Percentiles rank a stretch among this genome's conserved stretches.
Conservation (phyloP, 129 eudicot genomes). For the Centrapalus pauciflorus region DNA sequence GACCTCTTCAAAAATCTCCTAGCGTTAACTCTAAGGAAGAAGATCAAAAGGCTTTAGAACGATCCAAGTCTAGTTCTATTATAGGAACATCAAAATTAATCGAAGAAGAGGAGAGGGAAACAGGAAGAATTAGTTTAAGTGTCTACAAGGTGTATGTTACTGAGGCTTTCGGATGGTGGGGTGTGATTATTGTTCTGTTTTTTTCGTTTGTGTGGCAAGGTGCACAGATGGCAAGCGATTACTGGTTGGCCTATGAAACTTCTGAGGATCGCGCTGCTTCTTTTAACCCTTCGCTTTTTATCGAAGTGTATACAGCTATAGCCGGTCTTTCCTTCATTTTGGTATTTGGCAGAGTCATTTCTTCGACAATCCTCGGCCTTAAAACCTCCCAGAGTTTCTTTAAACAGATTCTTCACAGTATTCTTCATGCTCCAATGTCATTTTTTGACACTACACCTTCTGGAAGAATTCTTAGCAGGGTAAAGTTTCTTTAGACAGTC, state of each 20-base stretch:
- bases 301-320: conserved; percentile 52
- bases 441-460: conserved; percentile 96
- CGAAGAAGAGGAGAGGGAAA: conserved; percentile 86
- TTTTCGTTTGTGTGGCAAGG: conserved; percentile 55
- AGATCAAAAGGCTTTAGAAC: conserved; percentile 31
- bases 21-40: conserved; percentile 34
- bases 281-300: conserved; percentile 68
- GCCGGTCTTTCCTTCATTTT: conserved; percentile 47
- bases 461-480: conserved; percentile 93
- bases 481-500: conserved; percentile 26
- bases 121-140: conserved; percentile 54
- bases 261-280: conserved; percentile 45
- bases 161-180: conserved; percentile 93
- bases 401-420: conserved; percentile 55
- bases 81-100: conserved; percentile 73
- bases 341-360: conserved; percentile 42
- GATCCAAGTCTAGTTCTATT: conserved; percentile 34
- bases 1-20: conserved; percentile 34
- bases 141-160: conserved; percentile 72
- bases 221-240: conserved; percentile 62
- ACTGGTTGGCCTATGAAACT: conserved; percentile 89
- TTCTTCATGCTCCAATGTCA: conserved; percentile 94
- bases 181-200: conserved; percentile 42
- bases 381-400: conserved; percentile 78
- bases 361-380: conserved; percentile 54